Base-by-base conservation (phyloP, 495 filamentous ascomycete species). In the Symbiotaphrina buchneri region DNA sequence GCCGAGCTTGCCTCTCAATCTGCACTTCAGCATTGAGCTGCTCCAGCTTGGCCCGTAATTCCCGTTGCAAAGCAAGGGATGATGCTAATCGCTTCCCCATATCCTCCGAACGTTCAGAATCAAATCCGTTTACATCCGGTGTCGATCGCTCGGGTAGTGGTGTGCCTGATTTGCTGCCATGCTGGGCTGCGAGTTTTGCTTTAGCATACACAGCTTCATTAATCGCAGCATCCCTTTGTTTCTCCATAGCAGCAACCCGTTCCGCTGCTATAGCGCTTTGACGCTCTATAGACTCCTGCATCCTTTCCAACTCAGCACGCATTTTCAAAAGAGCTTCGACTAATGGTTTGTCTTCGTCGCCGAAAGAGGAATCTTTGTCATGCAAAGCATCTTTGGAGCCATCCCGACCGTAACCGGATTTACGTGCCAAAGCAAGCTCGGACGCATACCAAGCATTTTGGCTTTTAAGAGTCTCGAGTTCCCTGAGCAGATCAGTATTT, bases 391-490 rank as follows among this genome's bases (percentile, higher is more conserved):
- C 80, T 27, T 69, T 63, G 8, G 77, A 70, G 1, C 72, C 48
- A 40, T 68, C 81, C 10, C 77, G 68, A 6, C 65, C 59, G 44
- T 94, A 95, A 5, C 87, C 87, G 6, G 76, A 70, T 49, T 90
- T 84, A 28, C 73, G 68, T 3, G 87, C 87, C 33, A 95, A 51
- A 10, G 87, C 79, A 18, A 99, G 54, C 49, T 99, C 87, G 2
- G 85, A 92, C 5, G 82, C 82, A 51, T 87, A 94, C 87, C 87
- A 99, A 1, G 85, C 83, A 48, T 92, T 95, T 16, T 74, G 71
- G 40, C 71, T 79, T 45, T 75, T 80, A 6, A 71, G 58, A 3
- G 67, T 53, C 43, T 95, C 83, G 4, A 99, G 61, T 38, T 95
- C 90, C 43, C 80, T 76, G 15, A 78, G 54, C 26, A 87, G 43